phyloP scores from a whole-genome alignment of 768 basidiomycete genomes.

The Rhodotorula paludigena region DNA sequence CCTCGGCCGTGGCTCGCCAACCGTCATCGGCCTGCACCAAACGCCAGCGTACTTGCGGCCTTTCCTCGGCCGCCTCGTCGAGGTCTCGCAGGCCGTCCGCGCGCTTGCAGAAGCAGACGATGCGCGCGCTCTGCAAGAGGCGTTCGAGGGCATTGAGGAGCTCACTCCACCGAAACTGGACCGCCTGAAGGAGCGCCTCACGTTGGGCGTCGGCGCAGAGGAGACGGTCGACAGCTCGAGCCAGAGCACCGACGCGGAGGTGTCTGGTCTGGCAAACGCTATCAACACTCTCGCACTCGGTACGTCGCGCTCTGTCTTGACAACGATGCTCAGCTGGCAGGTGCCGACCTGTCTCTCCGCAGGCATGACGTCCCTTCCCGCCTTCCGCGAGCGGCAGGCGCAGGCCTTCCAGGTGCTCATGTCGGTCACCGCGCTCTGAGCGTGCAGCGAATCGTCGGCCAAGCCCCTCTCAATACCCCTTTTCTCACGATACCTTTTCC shows the following conservation, averaged over 20 bases:
- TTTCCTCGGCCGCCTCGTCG: constrained; percentile 63
- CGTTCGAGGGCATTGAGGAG: constrained; percentile 47
- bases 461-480: background rate
- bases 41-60: constrained; percentile 61
- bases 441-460: background rate
- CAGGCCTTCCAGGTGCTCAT: constrained; percentile 43
- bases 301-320: background rate
- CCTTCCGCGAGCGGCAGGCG: constrained; percentile 55
- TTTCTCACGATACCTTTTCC: no score
- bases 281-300: constrained; percentile 66
- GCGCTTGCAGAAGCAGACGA: constrained; percentile 59
- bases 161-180: constrained; percentile 56
- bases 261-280: constrained; percentile 68
- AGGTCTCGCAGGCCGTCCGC: constrained; percentile 56
- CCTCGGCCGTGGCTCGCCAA: constrained; percentile 57
- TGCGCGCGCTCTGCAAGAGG: constrained; percentile 52
- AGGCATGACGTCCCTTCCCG: constrained; percentile 62
- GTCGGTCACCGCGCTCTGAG: constrained; percentile 10
- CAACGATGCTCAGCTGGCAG: no score
- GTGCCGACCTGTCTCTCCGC: background rate
- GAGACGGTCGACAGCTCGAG: constrained; percentile 44
- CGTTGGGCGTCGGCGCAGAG: constrained; percentile 56
- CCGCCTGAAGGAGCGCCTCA: constrained; percentile 57
- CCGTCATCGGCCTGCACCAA: constrained; percentile 56
- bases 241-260: constrained; percentile 52